Evolutionary conservation across 352 stramenopile genomes (phyloP).

Genomic region (Thalassiosira hispida): DNA sequence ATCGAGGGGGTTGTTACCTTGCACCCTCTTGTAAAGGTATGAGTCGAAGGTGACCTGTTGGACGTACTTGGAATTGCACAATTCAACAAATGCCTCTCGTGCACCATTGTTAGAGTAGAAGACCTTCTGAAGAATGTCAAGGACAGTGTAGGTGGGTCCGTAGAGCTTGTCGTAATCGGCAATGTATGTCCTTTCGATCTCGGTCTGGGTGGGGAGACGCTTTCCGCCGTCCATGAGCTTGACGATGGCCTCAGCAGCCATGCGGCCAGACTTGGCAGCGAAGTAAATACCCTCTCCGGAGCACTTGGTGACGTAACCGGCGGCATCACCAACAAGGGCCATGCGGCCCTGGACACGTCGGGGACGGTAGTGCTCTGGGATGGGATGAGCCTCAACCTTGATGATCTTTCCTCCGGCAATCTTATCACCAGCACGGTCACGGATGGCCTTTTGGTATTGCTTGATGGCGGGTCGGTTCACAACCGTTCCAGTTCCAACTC

Average conservation of each 20-base stretch:
- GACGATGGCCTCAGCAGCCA: constrained; percentile 88
- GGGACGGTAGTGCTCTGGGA: constrained; percentile 89
- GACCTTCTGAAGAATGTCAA: constrained; percentile 90
- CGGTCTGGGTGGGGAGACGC: constrained; percentile 84
- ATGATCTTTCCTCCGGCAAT: constrained; percentile 91
- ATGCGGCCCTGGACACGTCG: constrained; percentile 87
- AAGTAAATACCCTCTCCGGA: constrained; percentile 92
- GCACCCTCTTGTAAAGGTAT: constrained; percentile 90
- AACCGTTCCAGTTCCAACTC: constrained; percentile 88
- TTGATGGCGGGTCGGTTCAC: constrained; percentile 90
- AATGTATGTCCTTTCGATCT: constrained; percentile 88
- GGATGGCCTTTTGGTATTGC: constrained; percentile 90
- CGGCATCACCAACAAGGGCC: constrained; percentile 88
- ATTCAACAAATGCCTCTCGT: constrained; percentile 89
- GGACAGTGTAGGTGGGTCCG: constrained; percentile 88
- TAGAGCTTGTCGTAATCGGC: constrained; percentile 89
- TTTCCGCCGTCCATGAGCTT: constrained; percentile 83
- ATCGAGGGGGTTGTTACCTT: constrained; percentile 89
- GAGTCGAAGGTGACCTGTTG: constrained; percentile 91
- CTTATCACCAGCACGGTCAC: constrained; percentile 88
- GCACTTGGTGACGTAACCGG: constrained; percentile 91
- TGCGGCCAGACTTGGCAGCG: constrained; percentile 88
- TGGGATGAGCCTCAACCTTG: constrained; percentile 90
- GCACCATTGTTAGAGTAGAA: constrained; percentile 91
- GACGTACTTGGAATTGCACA: constrained; percentile 90